Percentiles rank a stretch among this genome's conserved stretches.
phyloP scores from a whole-genome alignment of 2,329 filamentous ascomycete species.

The Trichoderma afroharzianum region DNA sequence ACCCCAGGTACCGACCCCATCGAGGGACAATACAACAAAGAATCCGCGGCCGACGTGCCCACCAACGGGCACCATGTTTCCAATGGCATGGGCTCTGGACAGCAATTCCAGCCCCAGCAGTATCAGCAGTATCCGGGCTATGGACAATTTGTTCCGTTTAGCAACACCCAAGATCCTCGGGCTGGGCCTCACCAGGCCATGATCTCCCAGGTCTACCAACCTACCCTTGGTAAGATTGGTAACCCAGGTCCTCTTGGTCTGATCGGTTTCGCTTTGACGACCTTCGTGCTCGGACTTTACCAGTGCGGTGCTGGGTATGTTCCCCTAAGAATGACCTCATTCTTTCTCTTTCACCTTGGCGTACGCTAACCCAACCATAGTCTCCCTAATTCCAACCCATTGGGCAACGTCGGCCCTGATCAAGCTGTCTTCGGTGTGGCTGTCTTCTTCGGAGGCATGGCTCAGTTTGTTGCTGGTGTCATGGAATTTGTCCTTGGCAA shows the following conservation, averaged over 20 bases:
- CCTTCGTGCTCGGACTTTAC: conserved; percentile 54
- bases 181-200: conserved; percentile 32
- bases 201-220: conserved; percentile 34
- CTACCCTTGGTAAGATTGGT: conserved; percentile 44
- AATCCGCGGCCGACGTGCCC: not conserved
- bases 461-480: conserved; percentile 66
- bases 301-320: conserved; percentile 46
- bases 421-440: conserved; percentile 37
- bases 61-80: conserved; percentile 8
- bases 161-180: not conserved
- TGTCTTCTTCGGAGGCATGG: conserved; percentile 58
- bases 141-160: not conserved
- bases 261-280: conserved; percentile 62
- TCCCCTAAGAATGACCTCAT: not conserved
- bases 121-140: conserved; percentile 1
- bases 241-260: conserved; percentile 60
- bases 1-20: conserved; percentile 1
- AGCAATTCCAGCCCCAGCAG: not conserved
- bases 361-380: conserved; percentile 21
- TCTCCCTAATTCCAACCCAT: conserved; percentile 33
- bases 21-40: conserved; percentile 12
- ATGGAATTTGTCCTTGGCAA: conserved; percentile 53
- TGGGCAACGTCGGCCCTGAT: conserved; percentile 33
- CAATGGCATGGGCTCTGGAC: not conserved
- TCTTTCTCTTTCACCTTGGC: not conserved